Percentiles rank a stretch among this genome's conserved stretches.
Evolutionary conservation across 2,329 filamentous ascomycete genomes (phyloP).

Genomic region (Fusarium albidum): DNA sequence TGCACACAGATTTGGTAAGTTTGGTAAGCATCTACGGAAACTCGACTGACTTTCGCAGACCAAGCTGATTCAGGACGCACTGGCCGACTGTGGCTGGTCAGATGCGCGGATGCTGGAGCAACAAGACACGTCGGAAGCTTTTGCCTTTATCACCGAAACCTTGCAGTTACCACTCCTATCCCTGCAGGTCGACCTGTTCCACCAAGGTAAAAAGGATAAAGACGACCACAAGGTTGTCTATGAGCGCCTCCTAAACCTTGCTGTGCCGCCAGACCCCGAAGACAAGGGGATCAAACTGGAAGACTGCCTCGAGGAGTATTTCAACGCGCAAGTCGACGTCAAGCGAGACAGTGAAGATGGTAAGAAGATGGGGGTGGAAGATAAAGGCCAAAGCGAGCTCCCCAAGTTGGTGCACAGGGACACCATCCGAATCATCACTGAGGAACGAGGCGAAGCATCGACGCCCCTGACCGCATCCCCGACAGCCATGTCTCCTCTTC

Average conservation of each 20-base stretch:
- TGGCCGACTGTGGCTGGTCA: conserved; percentile 88
- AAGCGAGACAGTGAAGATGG: conserved; percentile 73
- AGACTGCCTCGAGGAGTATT: conserved; percentile 92
- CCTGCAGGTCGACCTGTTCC: conserved; percentile 93
- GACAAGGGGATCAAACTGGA: conserved; percentile 81
- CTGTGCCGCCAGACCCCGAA: conserved; percentile 79
- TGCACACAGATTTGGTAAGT: conserved; percentile 82
- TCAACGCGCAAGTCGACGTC: conserved; percentile 93
- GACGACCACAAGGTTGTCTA: conserved; percentile 97
- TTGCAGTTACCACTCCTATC: conserved; percentile 88
- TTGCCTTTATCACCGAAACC: conserved; percentile 91
- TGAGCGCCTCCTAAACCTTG: conserved; percentile 88
- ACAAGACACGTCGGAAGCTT: conserved; percentile 95
- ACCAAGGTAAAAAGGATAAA: conserved; percentile 83
- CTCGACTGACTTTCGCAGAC: conserved; percentile 63
- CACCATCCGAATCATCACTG: conserved; percentile 46
- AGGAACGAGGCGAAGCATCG: conserved; percentile 43
- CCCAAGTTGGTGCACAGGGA: conserved; percentile 41
- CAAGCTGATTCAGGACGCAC: conserved; percentile 79
- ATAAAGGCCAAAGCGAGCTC: conserved; percentile 34
- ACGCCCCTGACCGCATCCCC: conserved; percentile 47
- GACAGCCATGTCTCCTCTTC: conserved; percentile 39
- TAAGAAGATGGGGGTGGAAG: conserved; percentile 50
- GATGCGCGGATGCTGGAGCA: conserved; percentile 81
- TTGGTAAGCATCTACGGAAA: background rate